Conservation (phyloP, 441 rosid species). For the Adansonia gregorii region DNA sequence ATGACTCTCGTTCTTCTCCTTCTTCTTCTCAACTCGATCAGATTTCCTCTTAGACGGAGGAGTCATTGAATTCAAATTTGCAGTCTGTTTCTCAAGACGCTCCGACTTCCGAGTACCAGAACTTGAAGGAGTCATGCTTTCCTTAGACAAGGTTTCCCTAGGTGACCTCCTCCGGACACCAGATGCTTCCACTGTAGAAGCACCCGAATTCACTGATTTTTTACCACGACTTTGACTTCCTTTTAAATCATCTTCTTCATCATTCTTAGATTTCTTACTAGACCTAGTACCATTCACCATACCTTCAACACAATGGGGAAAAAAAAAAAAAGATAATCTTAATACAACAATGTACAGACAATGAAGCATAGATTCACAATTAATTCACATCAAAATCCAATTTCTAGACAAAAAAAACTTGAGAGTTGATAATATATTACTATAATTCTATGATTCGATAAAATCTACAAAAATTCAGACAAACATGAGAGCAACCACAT, state of each 20-base stretch:
- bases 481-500: not conserved
- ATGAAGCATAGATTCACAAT: not conserved
- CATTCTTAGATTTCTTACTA: conserved; percentile 42
- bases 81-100: conserved; percentile 49
- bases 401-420: not conserved
- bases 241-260: conserved; percentile 35
- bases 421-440: not conserved
- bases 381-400: not conserved
- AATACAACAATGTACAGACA: not conserved
- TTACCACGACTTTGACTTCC: conserved; percentile 46
- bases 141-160: conserved; percentile 45
- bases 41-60: conserved; percentile 45
- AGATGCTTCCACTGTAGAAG: conserved; percentile 33
- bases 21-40: conserved; percentile 46
- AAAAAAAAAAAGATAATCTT: conserved; percentile 5
- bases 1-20: conserved; percentile 43
- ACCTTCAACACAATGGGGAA: not conserved
- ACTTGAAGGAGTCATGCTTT: conserved; percentile 38
- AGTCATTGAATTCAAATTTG: conserved; percentile 32
- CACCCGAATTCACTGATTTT: conserved; percentile 33
- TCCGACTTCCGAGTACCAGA: conserved; percentile 55
- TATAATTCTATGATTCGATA: not conserved
- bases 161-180: conserved; percentile 63
- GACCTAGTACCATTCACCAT: conserved; percentile 49
- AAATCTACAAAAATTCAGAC: not conserved